Percentiles rank a stretch among this genome's conserved stretches.
Conservation (phyloP, 2,329 filamentous ascomycete genomes). For the Fusarium tjaetaba region DNA sequence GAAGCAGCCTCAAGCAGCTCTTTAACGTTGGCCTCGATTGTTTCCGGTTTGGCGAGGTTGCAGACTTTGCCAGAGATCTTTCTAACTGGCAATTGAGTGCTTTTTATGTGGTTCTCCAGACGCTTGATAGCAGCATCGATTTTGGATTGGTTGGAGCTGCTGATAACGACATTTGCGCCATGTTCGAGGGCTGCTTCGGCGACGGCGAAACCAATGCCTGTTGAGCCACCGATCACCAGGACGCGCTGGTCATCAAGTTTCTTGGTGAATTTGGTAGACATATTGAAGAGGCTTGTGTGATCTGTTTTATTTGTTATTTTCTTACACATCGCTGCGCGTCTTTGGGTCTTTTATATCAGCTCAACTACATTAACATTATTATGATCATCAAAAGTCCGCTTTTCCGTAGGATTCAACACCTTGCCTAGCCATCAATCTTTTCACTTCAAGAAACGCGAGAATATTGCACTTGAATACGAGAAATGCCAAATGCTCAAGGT, state of each 20-base stretch:
- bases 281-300: accelerated
- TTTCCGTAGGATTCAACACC: neutral
- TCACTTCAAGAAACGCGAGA: neutral
- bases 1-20: neutral
- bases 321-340: accelerated
- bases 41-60: neutral
- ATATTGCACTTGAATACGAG: accelerated
- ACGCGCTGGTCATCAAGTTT: neutral
- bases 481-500: accelerated
- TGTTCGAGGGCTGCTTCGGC: neutral
- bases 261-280: neutral
- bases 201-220: neutral
- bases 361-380: accelerated
- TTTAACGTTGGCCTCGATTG: neutral
- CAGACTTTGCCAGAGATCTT: neutral
- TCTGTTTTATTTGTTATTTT: neutral
- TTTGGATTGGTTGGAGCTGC: neutral
- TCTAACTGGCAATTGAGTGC: accelerated
- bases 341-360: neutral
- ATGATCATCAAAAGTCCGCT: neutral
- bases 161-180: neutral
- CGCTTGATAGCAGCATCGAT: neutral
- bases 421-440: accelerated
- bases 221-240: neutral
- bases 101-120: accelerated